Evolutionary conservation across 1,284 basidiomycete species (phyloP).

Genomic region (Somion occarium): DNA sequence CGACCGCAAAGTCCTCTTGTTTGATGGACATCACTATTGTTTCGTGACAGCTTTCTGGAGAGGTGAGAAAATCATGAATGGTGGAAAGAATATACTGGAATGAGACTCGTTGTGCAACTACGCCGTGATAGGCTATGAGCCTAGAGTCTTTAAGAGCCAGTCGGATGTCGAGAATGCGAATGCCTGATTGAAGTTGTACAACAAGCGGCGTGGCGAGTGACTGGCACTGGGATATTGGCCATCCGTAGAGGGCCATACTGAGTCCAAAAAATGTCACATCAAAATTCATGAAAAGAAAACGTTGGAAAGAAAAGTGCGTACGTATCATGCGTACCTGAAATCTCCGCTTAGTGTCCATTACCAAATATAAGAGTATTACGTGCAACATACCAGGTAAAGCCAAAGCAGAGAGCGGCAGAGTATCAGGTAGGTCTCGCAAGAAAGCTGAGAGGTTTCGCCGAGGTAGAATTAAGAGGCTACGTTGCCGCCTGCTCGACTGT

Average conservation of each 20-base stretch:
- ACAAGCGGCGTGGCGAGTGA: conserved; percentile 45
- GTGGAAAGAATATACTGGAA: conserved; percentile 61
- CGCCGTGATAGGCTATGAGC: conserved; percentile 78
- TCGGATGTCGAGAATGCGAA: conserved; percentile 79
- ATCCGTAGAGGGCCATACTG: conserved; percentile 78
- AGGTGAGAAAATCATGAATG: conserved; percentile 62
- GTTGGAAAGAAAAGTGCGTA: conserved; percentile 30
- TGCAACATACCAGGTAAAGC: conserved; percentile 60
- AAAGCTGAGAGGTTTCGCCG: conserved; percentile 55
- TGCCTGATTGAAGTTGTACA: conserved; percentile 60
- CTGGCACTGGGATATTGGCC: conserved; percentile 78
- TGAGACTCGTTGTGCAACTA: conserved; percentile 62
- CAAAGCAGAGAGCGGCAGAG: conserved; percentile 61
- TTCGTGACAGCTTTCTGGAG: conserved; percentile 54
- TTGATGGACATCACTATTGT: conserved; percentile 83
- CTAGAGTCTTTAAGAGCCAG: conserved; percentile 61
- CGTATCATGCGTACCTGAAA: conserved; percentile 67
- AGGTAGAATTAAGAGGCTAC: conserved; percentile 50
- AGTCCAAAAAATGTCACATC: not conserved
- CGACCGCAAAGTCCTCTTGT: conserved; percentile 66
- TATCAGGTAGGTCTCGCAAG: conserved; percentile 63
- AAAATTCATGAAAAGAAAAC: not conserved
- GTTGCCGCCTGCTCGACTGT: conserved; percentile 28
- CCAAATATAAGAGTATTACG: not conserved
- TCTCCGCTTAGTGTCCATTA: not conserved